These are phyloP conservation scores for Crucihimalaya himalaica DNA, from an alignment of 345 rosid species.

Conservation along the genomic window DNA sequence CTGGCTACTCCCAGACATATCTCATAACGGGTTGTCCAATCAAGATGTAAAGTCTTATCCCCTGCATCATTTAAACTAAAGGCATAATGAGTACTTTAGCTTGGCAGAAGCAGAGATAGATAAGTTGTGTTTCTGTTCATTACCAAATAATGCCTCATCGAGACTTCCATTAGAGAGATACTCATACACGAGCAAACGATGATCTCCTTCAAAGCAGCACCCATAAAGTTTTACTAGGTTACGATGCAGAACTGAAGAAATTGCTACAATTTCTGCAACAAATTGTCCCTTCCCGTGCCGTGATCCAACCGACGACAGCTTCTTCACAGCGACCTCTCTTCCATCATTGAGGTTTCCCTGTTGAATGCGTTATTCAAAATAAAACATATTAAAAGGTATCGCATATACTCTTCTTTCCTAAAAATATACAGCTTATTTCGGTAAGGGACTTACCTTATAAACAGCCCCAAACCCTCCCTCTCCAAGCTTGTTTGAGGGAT, in stretches of 20 bases:
- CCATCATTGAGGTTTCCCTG: slow-evolving; percentile 45
- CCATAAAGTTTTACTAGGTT: slow-evolving; percentile 46
- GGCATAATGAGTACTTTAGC: background rate
- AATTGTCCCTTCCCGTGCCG: slow-evolving; percentile 74
- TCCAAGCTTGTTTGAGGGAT: slow-evolving; percentile 64
- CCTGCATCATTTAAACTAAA: slow-evolving; percentile 41
- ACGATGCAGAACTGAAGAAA: slow-evolving; percentile 41
- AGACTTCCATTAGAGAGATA: slow-evolving; percentile 63
- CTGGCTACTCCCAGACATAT: slow-evolving; percentile 61
- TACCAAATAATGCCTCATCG: slow-evolving; percentile 42
- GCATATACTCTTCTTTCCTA: background rate
- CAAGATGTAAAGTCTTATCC: slow-evolving; percentile 41
- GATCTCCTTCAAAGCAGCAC: slow-evolving; percentile 43
- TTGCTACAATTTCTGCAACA: slow-evolving; percentile 60
- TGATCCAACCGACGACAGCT: slow-evolving; percentile 62
- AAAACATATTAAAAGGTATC: background rate
- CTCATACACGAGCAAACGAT: slow-evolving; percentile 58
- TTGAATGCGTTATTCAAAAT: slow-evolving; percentile 12
- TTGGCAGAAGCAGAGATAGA: background rate
- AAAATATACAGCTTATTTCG: background rate
- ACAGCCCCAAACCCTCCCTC: slow-evolving; percentile 87
- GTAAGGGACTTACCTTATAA: slow-evolving; percentile 48
- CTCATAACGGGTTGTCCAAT: slow-evolving; percentile 57
- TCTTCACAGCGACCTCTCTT: slow-evolving; percentile 65
- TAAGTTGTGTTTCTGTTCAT: background rate